A percentile compares a stretch with the other conserved stretches of the same genome.
Evolutionary conservation across 257 asterid species (phyloP).

Genomic region (Lycium barbarum): DNA sequence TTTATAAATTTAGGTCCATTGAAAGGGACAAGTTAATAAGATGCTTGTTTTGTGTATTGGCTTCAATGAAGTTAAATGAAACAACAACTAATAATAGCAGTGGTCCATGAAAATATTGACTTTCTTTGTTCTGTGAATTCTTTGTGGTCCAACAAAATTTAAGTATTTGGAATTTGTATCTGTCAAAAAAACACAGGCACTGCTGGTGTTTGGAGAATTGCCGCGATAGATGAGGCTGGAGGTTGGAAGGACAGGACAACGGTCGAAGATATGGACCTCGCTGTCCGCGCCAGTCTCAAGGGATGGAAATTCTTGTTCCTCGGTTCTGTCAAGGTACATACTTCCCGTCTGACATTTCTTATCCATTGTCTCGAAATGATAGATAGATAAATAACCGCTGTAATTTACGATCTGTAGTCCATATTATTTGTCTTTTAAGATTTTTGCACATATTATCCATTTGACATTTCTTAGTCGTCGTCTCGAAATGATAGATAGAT

Average conservation of each 20-base stretch:
- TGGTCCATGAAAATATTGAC: background rate
- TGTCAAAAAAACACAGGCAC: conserved; percentile 59
- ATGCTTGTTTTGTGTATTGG: background rate
- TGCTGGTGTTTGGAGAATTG: conserved; percentile 95
- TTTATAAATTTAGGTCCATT: background rate
- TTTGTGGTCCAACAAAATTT: background rate
- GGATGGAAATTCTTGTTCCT: conserved; percentile 96
- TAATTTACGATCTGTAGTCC: background rate
- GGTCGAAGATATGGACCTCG: conserved; percentile 97
- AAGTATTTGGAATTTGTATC: background rate
- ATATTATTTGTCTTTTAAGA: background rate
- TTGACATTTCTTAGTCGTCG: background rate
- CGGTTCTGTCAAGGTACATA: conserved; percentile 62
- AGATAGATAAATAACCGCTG: background rate
- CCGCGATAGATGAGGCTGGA: conserved; percentile 96
- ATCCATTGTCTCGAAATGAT: background rate
- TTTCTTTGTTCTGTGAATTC: background rate
- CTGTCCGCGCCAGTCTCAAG: conserved; percentile 92
- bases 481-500: background rate
- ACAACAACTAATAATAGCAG: background rate
- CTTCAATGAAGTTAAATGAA: conserved; percentile 1
- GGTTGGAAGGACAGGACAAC: conserved; percentile 99
- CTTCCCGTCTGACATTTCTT: background rate
- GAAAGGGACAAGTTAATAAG: background rate
- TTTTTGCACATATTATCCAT: background rate